Percentiles rank a stretch among this genome's conserved stretches.
Conservation (phyloP, 192 early-diverging fungal genomes). For the Chytriomyces sp. region DNA sequence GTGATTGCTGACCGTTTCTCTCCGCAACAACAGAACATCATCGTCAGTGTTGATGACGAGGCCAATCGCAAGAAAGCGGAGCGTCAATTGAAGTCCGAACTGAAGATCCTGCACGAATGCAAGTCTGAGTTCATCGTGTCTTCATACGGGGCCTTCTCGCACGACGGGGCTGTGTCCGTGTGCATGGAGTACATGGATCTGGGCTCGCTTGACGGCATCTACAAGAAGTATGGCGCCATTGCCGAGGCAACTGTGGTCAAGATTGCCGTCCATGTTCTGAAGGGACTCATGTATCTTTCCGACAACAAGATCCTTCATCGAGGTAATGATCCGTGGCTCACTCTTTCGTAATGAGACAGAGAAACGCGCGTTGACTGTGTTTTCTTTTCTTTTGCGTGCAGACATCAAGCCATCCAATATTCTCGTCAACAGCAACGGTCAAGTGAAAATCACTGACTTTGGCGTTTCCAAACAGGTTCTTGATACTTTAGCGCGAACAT, state of each 20-base stretch:
- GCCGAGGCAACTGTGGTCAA: slow-evolving; percentile 87
- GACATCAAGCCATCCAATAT: slow-evolving; percentile 99
- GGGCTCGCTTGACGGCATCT: slow-evolving; percentile 91
- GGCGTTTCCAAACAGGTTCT: slow-evolving; percentile 92
- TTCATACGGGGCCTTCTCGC: slow-evolving; percentile 81
- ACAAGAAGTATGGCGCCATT: slow-evolving; percentile 83
- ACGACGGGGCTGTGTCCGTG: slow-evolving; percentile 84
- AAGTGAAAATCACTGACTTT: slow-evolving; percentile 97
- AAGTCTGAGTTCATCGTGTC: slow-evolving; percentile 92
- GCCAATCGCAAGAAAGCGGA: slow-evolving; percentile 59
- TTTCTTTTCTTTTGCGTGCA: slow-evolving; percentile 25
- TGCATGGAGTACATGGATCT: slow-evolving; percentile 98
- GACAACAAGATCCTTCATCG: slow-evolving; percentile 89
- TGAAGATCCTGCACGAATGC: slow-evolving; percentile 87
- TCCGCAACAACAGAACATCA: slow-evolving; percentile 16
- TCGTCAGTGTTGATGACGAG: slow-evolving; percentile 49
- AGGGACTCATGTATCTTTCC: slow-evolving; percentile 89
- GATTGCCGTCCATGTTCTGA: slow-evolving; percentile 87
- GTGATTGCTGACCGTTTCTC: neutral
- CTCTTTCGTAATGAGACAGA: too few species aligned
- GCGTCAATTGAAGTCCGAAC: slow-evolving; percentile 87
- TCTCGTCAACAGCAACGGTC: slow-evolving; percentile 82
- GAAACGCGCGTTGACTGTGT: too few species aligned
- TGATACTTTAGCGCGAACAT: slow-evolving; percentile 89
- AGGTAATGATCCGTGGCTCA: too few species aligned